Conservation (phyloP, 2,329 filamentous ascomycete species). For the Penicillium griseofulvum region DNA sequence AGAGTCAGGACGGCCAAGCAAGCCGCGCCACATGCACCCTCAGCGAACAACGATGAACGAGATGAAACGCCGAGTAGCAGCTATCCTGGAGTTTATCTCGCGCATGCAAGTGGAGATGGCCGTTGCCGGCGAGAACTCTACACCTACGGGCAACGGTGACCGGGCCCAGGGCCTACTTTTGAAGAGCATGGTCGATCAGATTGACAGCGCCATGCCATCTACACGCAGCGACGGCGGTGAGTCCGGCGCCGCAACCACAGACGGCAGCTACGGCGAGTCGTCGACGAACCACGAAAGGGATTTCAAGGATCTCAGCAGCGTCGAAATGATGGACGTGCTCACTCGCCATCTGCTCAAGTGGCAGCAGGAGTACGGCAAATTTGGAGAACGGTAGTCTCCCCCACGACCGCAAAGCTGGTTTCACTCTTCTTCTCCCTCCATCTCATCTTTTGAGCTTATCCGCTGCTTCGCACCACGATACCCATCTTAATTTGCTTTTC, state of each 20-base stretch:
- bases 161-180: constrained; percentile 33
- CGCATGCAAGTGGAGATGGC: constrained; percentile 86
- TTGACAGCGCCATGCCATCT: constrained; percentile 30
- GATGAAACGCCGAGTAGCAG: constrained; percentile 78
- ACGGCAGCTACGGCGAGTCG: constrained; percentile 26
- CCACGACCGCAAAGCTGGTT: not conserved
- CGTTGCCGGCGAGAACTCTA: constrained; percentile 51
- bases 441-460: constrained; percentile 12
- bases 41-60: constrained; percentile 75
- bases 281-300: constrained; percentile 43
- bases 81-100: constrained; percentile 85
- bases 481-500: constrained; percentile 15
- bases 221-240: constrained; percentile 28
- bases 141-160: constrained; percentile 39
- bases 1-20: constrained; percentile 59
- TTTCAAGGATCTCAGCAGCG: constrained; percentile 72
- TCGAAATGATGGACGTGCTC: constrained; percentile 88
- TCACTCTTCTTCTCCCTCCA: constrained; percentile 1
- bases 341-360: constrained; percentile 78
- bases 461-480: constrained; percentile 24
- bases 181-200: constrained; percentile 37
- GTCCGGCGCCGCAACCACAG: constrained; percentile 24
- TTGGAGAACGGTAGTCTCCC: constrained; percentile 47
- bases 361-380: constrained; percentile 69
- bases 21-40: constrained; percentile 55